phyloP scores from a whole-genome alignment of 2,329 filamentous ascomycete species.

The Hypoxylon sp. region DNA sequence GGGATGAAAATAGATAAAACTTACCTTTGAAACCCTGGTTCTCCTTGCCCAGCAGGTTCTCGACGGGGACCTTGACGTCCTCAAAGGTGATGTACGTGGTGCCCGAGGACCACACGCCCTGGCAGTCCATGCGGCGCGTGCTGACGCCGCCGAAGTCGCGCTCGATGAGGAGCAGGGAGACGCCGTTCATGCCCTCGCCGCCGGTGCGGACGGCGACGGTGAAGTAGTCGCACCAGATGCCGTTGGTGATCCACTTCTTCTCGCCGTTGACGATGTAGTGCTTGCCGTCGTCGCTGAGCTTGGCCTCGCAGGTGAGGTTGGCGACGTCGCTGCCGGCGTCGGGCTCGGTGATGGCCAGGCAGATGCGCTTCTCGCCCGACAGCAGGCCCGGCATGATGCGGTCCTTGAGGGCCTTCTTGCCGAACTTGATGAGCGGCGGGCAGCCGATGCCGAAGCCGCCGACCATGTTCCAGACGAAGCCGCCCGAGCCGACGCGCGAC shows the following conservation, averaged over 20 bases:
- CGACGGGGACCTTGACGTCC: constrained; percentile 99
- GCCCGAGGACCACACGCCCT: constrained; percentile 93
- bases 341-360: constrained; percentile 94
- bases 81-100: constrained; percentile 99
- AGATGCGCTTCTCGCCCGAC: constrained; percentile 94
- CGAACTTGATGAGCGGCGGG: constrained; percentile 91
- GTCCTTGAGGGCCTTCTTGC: constrained; percentile 82
- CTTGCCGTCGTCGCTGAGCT: constrained; percentile 93
- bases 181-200: constrained; percentile 87
- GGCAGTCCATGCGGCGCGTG: constrained; percentile 96
- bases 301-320: constrained; percentile 94
- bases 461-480: constrained; percentile 95
- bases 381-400: constrained; percentile 89
- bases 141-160: constrained; percentile 82
- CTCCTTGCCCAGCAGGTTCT: constrained; percentile 97
- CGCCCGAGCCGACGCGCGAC: constrained; percentile 85
- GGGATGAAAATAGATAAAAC: no score
- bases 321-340: constrained; percentile 96
- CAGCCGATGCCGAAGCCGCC: constrained; percentile 97
- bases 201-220: constrained; percentile 94
- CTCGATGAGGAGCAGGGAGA: constrained; percentile 92
- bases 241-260: constrained; percentile 99
- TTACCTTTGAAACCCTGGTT: constrained; percentile 93
- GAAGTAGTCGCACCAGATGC: constrained; percentile 96
- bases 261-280: constrained; percentile 99